phyloP scores from a whole-genome alignment of 2,329 filamentous ascomycete genomes.

The Paecilomyces variotii region DNA sequence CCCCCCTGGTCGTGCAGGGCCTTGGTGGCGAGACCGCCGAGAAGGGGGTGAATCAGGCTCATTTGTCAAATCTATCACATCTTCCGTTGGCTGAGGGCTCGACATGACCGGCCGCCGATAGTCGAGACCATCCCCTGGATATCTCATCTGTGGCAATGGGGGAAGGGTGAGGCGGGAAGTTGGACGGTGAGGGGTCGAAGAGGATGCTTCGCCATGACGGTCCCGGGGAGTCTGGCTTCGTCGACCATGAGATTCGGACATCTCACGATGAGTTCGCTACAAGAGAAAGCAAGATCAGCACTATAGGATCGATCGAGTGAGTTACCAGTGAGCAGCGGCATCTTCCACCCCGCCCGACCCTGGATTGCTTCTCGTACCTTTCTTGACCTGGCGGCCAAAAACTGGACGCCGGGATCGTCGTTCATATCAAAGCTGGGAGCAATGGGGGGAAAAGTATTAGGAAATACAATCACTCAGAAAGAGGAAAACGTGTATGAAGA shows the following conservation, averaged over 20 bases:
- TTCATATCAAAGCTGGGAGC: slow-evolving; percentile 22
- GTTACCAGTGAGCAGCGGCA: not conserved
- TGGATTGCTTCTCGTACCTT: slow-evolving; percentile 24
- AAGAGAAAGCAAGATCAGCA: slow-evolving; percentile 10
- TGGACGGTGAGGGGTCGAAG: slow-evolving; percentile 10
- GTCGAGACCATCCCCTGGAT: slow-evolving; percentile 48
- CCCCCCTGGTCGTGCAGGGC: slow-evolving; percentile 6
- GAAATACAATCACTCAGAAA: slow-evolving; percentile 4
- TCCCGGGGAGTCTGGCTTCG: slow-evolving; percentile 16
- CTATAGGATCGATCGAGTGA: not conserved
- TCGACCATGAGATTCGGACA: slow-evolving; percentile 22
- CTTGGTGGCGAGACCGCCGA: slow-evolving; percentile 6
- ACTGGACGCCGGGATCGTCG: slow-evolving; percentile 27
- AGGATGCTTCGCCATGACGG: slow-evolving; percentile 16
- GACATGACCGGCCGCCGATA: slow-evolving; percentile 44
- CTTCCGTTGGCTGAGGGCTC: slow-evolving; percentile 19
- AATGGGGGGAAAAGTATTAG: not conserved
- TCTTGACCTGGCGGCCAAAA: slow-evolving; percentile 28
- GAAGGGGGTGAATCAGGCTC: slow-evolving; percentile 32
- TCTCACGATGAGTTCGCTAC: slow-evolving; percentile 28
- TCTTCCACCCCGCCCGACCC: slow-evolving; percentile 16
- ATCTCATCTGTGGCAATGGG: slow-evolving; percentile 29
- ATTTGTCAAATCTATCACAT: slow-evolving; percentile 41
- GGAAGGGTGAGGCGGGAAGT: slow-evolving; percentile 15
- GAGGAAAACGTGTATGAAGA: slow-evolving; percentile 6